phyloP scores from a whole-genome alignment of 495 filamentous ascomycete genomes.

The Podospora sp. region DNA sequence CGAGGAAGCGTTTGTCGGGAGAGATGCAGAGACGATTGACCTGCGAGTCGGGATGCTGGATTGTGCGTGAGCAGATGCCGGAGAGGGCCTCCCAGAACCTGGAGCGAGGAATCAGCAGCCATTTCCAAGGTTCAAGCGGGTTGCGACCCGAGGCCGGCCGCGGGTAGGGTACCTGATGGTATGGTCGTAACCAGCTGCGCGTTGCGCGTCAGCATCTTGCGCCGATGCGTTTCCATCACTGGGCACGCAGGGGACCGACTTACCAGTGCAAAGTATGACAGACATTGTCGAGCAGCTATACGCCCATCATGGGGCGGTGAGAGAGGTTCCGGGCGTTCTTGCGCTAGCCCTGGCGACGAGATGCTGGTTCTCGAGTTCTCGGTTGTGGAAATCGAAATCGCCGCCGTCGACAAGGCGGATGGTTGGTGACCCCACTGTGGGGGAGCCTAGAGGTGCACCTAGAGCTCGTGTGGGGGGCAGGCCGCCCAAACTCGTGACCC shows the following conservation, averaged over 20 bases:
- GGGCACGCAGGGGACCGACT: conserved; percentile 30
- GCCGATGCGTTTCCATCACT: background rate
- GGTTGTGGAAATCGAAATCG: background rate
- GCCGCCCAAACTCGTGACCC: background rate
- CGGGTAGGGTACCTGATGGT: conserved; percentile 77
- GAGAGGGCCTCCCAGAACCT: conserved; percentile 99
- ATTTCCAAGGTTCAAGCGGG: background rate
- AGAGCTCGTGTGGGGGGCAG: background rate
- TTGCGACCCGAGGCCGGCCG: background rate
- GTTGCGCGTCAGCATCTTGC: background rate
- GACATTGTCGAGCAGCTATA: conserved; percentile 60
- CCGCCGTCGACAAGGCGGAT: background rate
- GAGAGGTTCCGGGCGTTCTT: background rate
- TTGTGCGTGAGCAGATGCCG: conserved; percentile 95
- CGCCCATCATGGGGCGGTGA: conserved; percentile 24
- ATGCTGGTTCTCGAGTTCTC: background rate
- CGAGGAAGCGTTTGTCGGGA: conserved; percentile 93
- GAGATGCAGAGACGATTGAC: conserved; percentile 98
- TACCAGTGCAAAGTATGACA: conserved; percentile 86
- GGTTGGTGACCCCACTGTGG: conserved; percentile 2
- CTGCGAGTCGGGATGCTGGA: conserved; percentile 96
- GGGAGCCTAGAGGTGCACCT: background rate
- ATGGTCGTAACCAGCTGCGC: conserved; percentile 92
- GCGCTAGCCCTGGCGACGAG: background rate
- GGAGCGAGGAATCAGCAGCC: background rate